These are phyloP conservation scores for Umbellularia californica DNA, from an alignment of 164 flowering plant species.

Conservation along the genomic window DNA sequence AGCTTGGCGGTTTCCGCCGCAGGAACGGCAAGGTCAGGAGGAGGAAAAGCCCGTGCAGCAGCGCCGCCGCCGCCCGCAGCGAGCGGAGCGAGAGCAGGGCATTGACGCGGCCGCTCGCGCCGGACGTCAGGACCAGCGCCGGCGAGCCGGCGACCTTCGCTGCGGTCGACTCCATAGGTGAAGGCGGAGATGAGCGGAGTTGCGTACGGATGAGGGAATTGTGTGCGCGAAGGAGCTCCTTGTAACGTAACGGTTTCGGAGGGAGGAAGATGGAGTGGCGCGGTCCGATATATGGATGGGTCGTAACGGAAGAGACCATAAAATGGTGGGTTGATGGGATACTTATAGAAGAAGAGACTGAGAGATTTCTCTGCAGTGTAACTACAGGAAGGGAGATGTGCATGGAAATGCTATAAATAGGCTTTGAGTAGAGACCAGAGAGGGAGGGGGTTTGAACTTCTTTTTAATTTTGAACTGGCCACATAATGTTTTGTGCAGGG, in stretches of 20 bases:
- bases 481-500: too few species aligned
- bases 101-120: constrained; percentile 58
- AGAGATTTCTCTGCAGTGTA: background rate
- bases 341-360: background rate
- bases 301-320: constrained; percentile 2
- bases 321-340: background rate
- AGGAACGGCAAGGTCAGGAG: constrained; percentile 44
- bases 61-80: constrained; percentile 28
- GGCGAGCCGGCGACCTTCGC: constrained; percentile 10
- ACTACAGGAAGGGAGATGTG: background rate
- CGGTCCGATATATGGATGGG: background rate
- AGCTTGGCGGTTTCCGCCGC: constrained; percentile 13
- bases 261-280: background rate
- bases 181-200: background rate
- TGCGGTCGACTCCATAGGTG: constrained; percentile 7
- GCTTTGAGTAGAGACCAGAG: background rate
- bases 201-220: background rate
- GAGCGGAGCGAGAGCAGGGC: constrained; percentile 51
- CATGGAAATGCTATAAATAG: background rate
- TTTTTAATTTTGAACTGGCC: too few species aligned
- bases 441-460: background rate
- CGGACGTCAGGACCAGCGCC: constrained; percentile 50
- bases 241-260: background rate
- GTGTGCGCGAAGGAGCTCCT: too few species aligned
- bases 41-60: constrained; percentile 37